Evolutionary conservation across 2,329 filamentous ascomycete species (phyloP), one percentile per base, ranked within the genome.

Genomic region (Colletotrichum cuscutae): DNA sequence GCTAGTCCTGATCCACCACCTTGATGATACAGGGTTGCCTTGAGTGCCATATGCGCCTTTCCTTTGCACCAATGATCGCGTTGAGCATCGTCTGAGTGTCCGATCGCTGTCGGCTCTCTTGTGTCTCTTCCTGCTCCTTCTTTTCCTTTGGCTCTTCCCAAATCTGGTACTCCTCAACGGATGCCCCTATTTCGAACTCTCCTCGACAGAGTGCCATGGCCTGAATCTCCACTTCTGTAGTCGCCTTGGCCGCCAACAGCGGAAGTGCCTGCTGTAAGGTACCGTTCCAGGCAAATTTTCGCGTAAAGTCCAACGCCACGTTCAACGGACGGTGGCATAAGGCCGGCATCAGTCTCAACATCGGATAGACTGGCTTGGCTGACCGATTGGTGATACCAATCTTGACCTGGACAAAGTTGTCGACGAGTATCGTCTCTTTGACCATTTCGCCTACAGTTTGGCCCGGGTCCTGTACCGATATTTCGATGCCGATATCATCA

Each of bases 231-330:
- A 94, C 86, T 73, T 92, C 88, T 0, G 87, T 86, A n/a, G 83
- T 89, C 57, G 88, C 85, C 5, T 90, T 88, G 0, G 91, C 89
- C 6, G 83, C 81, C 1, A 98, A 80, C 7, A 89, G 79, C 0
- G 93, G 91, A 0, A 98, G 84, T 1, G 89, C 87, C 78, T 92
- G 92, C 82, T 98, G 95, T 70, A 98, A 82, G 35, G 93, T 91
- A 1, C 95, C 95, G 75, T 95, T 96, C 92, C 94, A 97, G 1
- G 92, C 92, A 66, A 98, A 88, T 75, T 95, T 94, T 78, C 94
- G 92, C 54, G 93, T 93, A 68, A 96, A 90, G 80, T 98, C 95
- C 19, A 97, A 89, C 2, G 94, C 93, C 15, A 94, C 86, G 73
- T 90, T 91, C 63, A 89, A 87, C 1, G 93, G 89, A 19, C 95